Percentiles rank a stretch among this genome's conserved stretches.
phyloP scores from a whole-genome alignment of 1,284 basidiomycete species.

The Volvariella volvacea region DNA sequence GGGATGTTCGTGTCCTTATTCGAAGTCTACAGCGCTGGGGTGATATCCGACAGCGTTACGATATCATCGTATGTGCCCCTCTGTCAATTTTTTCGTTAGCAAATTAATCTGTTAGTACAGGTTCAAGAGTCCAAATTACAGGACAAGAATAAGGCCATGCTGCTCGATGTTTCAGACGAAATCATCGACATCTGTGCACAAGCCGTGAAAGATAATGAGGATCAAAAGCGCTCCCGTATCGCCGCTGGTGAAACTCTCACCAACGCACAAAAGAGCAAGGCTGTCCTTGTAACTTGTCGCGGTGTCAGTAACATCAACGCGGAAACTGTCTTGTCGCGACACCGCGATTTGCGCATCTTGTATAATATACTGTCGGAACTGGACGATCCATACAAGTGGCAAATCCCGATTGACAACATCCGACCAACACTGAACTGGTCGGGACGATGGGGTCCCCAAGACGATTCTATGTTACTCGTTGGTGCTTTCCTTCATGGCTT shows the following conservation, averaged over 20 bases:
- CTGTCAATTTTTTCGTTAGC: conserved; percentile 8
- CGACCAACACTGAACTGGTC: conserved; percentile 95
- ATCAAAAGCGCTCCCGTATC: conserved; percentile 68
- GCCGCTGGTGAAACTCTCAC: conserved; percentile 82
- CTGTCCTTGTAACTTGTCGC: conserved; percentile 87
- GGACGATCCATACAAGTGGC: conserved; percentile 77
- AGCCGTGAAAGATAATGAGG: conserved; percentile 82
- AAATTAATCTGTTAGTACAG: conserved; percentile 33
- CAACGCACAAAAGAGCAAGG: conserved; percentile 90
- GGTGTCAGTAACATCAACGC: conserved; percentile 95
- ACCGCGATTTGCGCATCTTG: conserved; percentile 87
- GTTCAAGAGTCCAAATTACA: conserved; percentile 89
- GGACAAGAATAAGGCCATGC: conserved; percentile 92
- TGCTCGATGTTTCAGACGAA: conserved; percentile 89
- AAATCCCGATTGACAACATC: conserved; percentile 87
- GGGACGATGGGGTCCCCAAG: conserved; percentile 88
- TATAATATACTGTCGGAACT: conserved; percentile 75
- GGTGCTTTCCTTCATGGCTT: conserved; percentile 95
- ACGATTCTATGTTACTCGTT: conserved; percentile 92
- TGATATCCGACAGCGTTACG: conserved; percentile 92
- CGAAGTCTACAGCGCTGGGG: conserved; percentile 97
- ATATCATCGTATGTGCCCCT: conserved; percentile 69
- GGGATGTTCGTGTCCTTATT: conserved; percentile 93
- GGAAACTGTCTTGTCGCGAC: conserved; percentile 89
- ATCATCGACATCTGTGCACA: conserved; percentile 83